Conservation (phyloP, 306 rosid genomes). For the Sphenostylis stenocarpa region DNA sequence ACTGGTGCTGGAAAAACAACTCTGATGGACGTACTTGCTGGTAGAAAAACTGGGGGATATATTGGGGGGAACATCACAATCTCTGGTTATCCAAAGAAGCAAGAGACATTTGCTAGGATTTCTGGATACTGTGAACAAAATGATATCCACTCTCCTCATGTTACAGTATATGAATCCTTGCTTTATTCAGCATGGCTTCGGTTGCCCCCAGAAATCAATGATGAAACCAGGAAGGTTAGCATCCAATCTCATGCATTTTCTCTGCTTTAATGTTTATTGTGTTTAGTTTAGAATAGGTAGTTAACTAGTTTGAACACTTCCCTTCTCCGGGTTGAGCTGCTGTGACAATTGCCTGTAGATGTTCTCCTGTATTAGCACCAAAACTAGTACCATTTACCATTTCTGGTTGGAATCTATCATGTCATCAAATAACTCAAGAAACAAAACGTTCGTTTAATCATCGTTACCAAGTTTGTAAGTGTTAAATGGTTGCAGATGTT, state of each 20-base stretch:
- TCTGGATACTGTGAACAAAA: constrained; percentile 94
- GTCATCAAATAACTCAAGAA: background rate
- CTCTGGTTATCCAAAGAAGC: constrained; percentile 87
- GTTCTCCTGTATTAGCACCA: background rate
- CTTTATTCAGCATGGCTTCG: constrained; percentile 69
- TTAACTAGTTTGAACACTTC: background rate
- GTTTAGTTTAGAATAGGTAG: background rate
- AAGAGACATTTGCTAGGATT: constrained; percentile 86
- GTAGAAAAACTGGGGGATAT: constrained; percentile 89
- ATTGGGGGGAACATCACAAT: constrained; percentile 68
- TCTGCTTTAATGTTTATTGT: background rate
- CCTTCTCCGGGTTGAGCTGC: background rate
- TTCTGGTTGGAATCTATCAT: background rate
- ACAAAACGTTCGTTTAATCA: background rate
- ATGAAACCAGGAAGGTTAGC: constrained; percentile 55
- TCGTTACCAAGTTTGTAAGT: background rate
- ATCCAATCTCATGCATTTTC: constrained; percentile 22
- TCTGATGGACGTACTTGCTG: constrained; percentile 90
- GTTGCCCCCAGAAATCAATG: constrained; percentile 48
- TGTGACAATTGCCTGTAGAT: background rate
- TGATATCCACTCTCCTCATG: constrained; percentile 82
- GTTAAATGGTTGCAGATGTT: constrained; percentile 49
- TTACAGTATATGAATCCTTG: constrained; percentile 61
- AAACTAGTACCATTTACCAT: background rate
- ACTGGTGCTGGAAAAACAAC: constrained; percentile 99